These are phyloP conservation scores for Colletotrichum paranaense DNA, from an alignment of 2,329 filamentous ascomycete species.

Conservation along the genomic window DNA sequence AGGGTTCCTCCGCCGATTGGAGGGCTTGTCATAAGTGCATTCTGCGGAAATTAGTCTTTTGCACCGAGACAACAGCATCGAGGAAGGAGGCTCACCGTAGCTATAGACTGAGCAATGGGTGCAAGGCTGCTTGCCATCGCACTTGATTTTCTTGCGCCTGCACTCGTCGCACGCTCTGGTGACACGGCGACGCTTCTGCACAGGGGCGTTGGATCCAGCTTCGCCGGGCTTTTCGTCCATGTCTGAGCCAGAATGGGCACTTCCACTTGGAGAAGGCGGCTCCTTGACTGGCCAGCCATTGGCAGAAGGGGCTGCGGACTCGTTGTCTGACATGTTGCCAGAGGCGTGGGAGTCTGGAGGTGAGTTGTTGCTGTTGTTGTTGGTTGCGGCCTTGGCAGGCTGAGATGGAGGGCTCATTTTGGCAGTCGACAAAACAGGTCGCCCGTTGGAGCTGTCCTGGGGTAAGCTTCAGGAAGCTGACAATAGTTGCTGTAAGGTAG, in stretches of 20 bases:
- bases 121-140: constrained; percentile 87
- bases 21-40: constrained; percentile 95
- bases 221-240: constrained; percentile 48
- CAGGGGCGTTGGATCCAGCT: constrained; percentile 61
- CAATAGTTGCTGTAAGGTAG: constrained; percentile 12
- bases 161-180: constrained; percentile 87
- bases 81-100: constrained; percentile 73
- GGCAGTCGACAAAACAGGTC: constrained; percentile 22
- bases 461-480: constrained; percentile 4
- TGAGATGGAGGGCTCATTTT: constrained; percentile 33
- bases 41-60: constrained; percentile 64
- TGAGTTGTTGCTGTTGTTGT: constrained; percentile 15
- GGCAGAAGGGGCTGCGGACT: constrained; percentile 49
- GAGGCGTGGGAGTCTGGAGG: constrained; percentile 37
- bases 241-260: constrained; percentile 55
- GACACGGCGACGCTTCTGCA: constrained; percentile 82
- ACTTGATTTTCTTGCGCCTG: constrained; percentile 88
- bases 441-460: background rate
- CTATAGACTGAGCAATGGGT: constrained; percentile 98
- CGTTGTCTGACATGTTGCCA: constrained; percentile 57
- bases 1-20: constrained; percentile 89
- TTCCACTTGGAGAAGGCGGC: constrained; percentile 54
- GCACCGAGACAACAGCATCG: no score
- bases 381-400: constrained; percentile 28
- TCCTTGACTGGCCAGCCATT: constrained; percentile 48